phyloP scores from a whole-genome alignment of 2,329 filamentous ascomycete species.

The Elsinoe necatrix region DNA sequence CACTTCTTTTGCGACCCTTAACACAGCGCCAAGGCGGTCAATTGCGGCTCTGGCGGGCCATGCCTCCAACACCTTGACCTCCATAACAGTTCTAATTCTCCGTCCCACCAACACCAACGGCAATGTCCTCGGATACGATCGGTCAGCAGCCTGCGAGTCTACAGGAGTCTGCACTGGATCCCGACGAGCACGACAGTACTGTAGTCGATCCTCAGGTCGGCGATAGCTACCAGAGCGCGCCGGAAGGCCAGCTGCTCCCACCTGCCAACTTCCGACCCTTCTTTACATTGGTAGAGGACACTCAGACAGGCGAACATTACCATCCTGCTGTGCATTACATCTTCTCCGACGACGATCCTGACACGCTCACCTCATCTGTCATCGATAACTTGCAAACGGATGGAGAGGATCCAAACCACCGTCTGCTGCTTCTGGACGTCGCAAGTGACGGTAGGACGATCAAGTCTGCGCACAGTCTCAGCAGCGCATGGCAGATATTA shows the following conservation, averaged over 20 bases:
- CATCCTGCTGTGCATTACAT: slow-evolving; percentile 88
- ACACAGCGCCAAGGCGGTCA: neutral
- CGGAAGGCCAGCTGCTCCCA: slow-evolving; percentile 26
- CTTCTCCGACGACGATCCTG: slow-evolving; percentile 83
- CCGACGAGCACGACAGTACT: neutral
- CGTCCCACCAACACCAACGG: neutral
- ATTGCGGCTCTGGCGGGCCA: slow-evolving; percentile 1
- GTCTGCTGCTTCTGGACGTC: slow-evolving; percentile 51
- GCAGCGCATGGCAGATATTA: slow-evolving; percentile 62
- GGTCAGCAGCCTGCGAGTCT: neutral
- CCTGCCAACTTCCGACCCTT: slow-evolving; percentile 61
- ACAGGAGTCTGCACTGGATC: neutral
- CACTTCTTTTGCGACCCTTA: neutral
- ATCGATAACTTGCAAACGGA: slow-evolving; percentile 16
- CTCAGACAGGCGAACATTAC: slow-evolving; percentile 61
- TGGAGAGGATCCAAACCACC: slow-evolving; percentile 34
- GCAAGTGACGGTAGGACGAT: slow-evolving; percentile 44
- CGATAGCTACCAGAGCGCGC: slow-evolving; percentile 11
- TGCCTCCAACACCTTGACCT: neutral
- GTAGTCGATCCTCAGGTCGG: neutral
- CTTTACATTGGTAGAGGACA: slow-evolving; percentile 77
- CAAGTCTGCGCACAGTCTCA: slow-evolving; percentile 62
- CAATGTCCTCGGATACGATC: neutral
- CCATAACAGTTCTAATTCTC: neutral
- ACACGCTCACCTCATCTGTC: slow-evolving; percentile 58